Evolutionary conservation across 768 basidiomycete species (phyloP).

Genomic region (Pleurotus eryngii): DNA sequence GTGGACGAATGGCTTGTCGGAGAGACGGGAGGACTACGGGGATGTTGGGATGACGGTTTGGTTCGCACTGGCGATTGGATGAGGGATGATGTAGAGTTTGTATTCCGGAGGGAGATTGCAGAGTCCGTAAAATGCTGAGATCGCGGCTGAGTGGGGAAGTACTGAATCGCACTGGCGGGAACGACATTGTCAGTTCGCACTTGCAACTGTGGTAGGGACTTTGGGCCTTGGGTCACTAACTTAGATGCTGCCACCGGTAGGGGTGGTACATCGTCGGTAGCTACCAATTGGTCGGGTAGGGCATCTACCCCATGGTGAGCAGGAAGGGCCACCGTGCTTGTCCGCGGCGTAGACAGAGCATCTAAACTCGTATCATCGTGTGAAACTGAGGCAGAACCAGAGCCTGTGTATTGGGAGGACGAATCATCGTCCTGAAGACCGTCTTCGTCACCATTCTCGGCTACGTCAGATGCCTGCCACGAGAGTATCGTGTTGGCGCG

Average conservation of each 20-base stretch:
- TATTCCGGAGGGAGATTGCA: conserved; percentile 2
- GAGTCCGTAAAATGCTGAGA: neutral
- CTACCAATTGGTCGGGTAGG: neutral
- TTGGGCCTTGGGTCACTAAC: neutral
- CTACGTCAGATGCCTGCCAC: conserved; percentile 1
- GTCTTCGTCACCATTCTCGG: conserved; percentile 2
- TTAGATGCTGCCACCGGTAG: neutral
- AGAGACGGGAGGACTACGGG: neutral
- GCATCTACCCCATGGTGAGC: neutral
- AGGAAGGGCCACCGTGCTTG: neutral
- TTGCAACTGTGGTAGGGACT: conserved; percentile 1
- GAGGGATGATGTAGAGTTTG: neutral
- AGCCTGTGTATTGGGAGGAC: conserved; percentile 3
- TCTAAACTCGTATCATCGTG: neutral
- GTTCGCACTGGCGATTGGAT: neutral
- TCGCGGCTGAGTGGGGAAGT: neutral
- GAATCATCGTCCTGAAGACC: conserved; percentile 11
- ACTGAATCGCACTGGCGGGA: neutral
- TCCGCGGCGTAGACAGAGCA: neutral
- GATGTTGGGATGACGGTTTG: neutral
- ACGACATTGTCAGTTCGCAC: neutral
- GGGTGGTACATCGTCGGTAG: neutral
- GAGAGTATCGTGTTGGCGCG: conserved; percentile 9
- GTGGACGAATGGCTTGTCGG: neutral
- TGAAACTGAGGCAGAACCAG: conserved; percentile 1